Conservation (phyloP, 2,329 filamentous ascomycete genomes). For the Apiospora sp. region DNA sequence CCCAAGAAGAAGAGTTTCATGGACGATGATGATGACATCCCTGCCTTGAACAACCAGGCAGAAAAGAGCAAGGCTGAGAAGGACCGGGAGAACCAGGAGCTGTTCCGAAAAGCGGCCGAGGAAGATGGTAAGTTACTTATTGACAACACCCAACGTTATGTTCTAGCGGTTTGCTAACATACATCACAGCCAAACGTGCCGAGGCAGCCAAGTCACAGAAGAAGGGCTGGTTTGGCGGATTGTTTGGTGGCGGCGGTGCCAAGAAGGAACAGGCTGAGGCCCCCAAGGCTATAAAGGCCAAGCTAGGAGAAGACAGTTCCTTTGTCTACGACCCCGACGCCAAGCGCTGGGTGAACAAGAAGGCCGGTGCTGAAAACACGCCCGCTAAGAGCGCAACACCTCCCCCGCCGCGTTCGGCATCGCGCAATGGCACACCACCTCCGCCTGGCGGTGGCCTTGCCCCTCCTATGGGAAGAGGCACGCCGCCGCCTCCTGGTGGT, state of each 20-base stretch:
- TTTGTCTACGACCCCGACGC: slow-evolving; percentile 97
- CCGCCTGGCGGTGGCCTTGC: slow-evolving; percentile 33
- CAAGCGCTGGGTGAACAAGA: slow-evolving; percentile 99
- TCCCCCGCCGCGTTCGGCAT: slow-evolving; percentile 73
- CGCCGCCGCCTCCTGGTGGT: slow-evolving; percentile 33
- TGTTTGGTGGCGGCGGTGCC: slow-evolving; percentile 76
- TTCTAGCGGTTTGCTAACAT: background rate
- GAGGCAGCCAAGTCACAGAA: slow-evolving; percentile 61
- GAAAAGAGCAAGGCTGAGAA: slow-evolving; percentile 71
- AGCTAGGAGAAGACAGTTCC: slow-evolving; percentile 90
- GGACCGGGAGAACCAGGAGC: slow-evolving; percentile 83
- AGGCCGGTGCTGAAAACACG: slow-evolving; percentile 72
- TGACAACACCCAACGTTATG: background rate
- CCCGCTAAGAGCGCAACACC: slow-evolving; percentile 72
- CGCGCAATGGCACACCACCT: slow-evolving; percentile 60
- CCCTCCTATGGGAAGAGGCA: slow-evolving; percentile 36
- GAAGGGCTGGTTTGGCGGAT: slow-evolving; percentile 81
- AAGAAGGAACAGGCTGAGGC: slow-evolving; percentile 63
- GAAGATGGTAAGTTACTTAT: slow-evolving; percentile 66
- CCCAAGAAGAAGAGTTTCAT: slow-evolving; percentile 81
- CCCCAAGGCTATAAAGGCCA: slow-evolving; percentile 80
- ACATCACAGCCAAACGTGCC: slow-evolving; percentile 64
- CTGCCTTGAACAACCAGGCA: slow-evolving; percentile 57
- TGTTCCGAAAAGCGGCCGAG: slow-evolving; percentile 84
- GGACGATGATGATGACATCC: slow-evolving; percentile 79